Conservation (phyloP, 345 rosid species). For the Microthlaspi erraticum region DNA sequence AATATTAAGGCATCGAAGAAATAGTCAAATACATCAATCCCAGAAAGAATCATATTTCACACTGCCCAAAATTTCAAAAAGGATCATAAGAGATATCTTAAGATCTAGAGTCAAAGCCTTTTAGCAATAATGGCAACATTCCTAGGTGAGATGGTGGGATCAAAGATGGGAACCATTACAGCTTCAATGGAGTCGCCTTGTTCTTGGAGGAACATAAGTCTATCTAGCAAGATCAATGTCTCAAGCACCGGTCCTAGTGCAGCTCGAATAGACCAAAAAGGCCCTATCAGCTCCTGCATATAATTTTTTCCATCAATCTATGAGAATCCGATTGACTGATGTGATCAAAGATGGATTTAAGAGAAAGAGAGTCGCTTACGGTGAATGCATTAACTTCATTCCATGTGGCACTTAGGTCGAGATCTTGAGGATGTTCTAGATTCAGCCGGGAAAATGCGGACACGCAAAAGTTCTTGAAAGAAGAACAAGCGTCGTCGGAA, state of each 20-base stretch:
- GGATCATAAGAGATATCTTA: not conserved
- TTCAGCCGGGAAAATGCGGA: conserved; percentile 78
- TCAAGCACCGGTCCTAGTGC: conserved; percentile 86
- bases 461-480: conserved; percentile 62
- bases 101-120: conserved; percentile 45
- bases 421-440: conserved; percentile 58
- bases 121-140: conserved; percentile 84
- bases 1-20: too few species aligned
- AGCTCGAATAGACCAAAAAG: conserved; percentile 94
- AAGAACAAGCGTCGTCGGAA: conserved; percentile 51
- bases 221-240: conserved; percentile 80
- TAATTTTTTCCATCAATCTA: conserved; percentile 14
- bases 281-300: conserved; percentile 75
- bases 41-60: conserved; percentile 7
- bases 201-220: conserved; percentile 92
- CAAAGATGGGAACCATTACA: conserved; percentile 77
- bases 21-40: not conserved
- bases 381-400: conserved; percentile 61
- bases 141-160: conserved; percentile 85
- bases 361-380: conserved; percentile 48
- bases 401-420: conserved; percentile 62
- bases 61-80: not conserved
- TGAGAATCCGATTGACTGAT: not conserved
- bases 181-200: conserved; percentile 59
- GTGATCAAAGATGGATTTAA: not conserved